A percentile compares a stretch with the other conserved stretches of the same genome.
These are phyloP conservation scores for Acer saccharum DNA, from an alignment of 345 rosid species.

Conservation along the genomic window DNA sequence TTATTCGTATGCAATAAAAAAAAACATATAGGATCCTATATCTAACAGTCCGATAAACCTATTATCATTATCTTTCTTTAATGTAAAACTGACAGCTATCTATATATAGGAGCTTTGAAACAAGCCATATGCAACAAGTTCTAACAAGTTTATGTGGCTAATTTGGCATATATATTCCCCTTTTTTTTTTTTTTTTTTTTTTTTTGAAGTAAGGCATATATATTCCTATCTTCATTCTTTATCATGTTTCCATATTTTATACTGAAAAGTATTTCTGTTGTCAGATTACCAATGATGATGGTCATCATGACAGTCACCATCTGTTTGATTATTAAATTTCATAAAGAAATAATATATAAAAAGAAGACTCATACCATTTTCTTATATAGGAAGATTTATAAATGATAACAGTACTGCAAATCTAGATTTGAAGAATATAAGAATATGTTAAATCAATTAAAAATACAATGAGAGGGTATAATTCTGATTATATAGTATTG, in stretches of 20 bases:
- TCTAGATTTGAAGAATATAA: constrained; percentile 29
- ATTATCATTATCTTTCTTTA: too few species aligned
- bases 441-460: constrained; percentile 22
- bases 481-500: constrained; percentile 19
- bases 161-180: background rate
- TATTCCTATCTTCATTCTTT: background rate
- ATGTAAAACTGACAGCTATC: too few species aligned
- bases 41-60: too few species aligned
- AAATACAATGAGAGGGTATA: constrained; percentile 9
- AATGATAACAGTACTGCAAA: constrained; percentile 1
- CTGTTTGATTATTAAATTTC: constrained; percentile 15
- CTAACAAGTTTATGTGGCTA: too few species aligned
- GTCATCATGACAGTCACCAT: constrained; percentile 29
- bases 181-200: too few species aligned
- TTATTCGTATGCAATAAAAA: too few species aligned
- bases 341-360: background rate
- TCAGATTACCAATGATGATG: constrained; percentile 54
- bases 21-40: too few species aligned
- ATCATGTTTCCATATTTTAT: background rate
- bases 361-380: constrained; percentile 7
- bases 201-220: background rate
- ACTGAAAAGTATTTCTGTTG: constrained; percentile 26
- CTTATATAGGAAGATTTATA: constrained; percentile 1
- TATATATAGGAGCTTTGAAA: too few species aligned
- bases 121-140: too few species aligned